A percentile compares a stretch with the other conserved stretches of the same genome.
Conservation (phyloP, 768 basidiomycete genomes). For the Boletus subparvulus region DNA sequence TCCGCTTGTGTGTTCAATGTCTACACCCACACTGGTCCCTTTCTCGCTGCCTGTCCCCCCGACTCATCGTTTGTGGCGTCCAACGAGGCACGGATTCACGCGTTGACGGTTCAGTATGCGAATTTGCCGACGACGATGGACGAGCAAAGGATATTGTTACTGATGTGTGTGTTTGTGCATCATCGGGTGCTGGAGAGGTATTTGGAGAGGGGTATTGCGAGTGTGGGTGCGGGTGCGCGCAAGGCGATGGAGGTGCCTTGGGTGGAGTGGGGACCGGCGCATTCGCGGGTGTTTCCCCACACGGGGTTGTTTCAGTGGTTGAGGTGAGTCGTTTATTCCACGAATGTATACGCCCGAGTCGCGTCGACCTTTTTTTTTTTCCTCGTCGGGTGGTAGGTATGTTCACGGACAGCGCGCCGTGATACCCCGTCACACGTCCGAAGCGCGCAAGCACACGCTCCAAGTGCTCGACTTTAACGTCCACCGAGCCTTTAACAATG, state of each 20-base stretch:
- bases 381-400: conserved; percentile 31
- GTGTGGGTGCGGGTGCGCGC: background rate
- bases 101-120: conserved; percentile 25
- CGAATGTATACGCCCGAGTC: too few relatives aligned
- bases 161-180: conserved; percentile 33
- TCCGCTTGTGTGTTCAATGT: conserved; percentile 18
- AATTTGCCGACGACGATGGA: background rate
- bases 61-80: conserved; percentile 28
- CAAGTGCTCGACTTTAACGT: conserved; percentile 36
- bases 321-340: conserved; percentile 24
- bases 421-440: conserved; percentile 15
- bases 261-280: conserved; percentile 39
- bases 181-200: conserved; percentile 30
- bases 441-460: conserved; percentile 11
- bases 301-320: conserved; percentile 39
- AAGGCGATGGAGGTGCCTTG: conserved; percentile 25
- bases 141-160: conserved; percentile 7
- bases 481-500: background rate
- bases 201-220: conserved; percentile 1
- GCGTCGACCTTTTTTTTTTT: background rate
- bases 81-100: conserved; percentile 24
- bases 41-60: conserved; percentile 25
- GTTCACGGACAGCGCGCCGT: conserved; percentile 44
- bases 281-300: conserved; percentile 35
- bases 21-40: conserved; percentile 36